A percentile compares a stretch with the other conserved stretches of the same genome.
Conservation (phyloP, 352 stramenopile genomes). For the Nothophytophthora sp. region DNA sequence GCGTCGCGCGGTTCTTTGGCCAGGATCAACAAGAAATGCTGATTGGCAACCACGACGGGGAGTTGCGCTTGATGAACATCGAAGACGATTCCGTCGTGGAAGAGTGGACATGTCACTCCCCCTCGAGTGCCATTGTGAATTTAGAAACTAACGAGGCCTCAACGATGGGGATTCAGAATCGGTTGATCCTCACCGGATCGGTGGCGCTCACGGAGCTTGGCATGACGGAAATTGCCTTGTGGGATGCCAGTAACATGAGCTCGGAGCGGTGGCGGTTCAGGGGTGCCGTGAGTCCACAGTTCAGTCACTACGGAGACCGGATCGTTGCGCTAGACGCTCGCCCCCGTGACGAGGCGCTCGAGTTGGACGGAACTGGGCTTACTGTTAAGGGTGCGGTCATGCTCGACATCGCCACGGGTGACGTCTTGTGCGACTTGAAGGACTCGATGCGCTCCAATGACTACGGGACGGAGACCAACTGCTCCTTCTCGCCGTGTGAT, state of each 20-base stretch:
- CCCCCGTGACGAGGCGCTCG: conserved; percentile 28
- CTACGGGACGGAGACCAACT: conserved; percentile 80
- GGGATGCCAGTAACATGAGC: conserved; percentile 70
- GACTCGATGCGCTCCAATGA: conserved; percentile 71
- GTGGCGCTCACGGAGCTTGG: conserved; percentile 51
- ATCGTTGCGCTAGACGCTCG: conserved; percentile 69
- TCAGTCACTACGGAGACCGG: conserved; percentile 79
- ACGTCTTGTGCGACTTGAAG: conserved; percentile 58
- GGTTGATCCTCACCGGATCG: conserved; percentile 56
- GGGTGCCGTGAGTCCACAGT: conserved; percentile 57
- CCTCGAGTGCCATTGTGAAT: conserved; percentile 67
- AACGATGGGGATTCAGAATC: conserved; percentile 49
- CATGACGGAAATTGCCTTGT: conserved; percentile 65
- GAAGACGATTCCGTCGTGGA: conserved; percentile 64
- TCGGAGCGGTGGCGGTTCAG: conserved; percentile 67
- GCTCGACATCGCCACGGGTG: conserved; percentile 69
- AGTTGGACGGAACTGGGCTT: conserved; percentile 25
- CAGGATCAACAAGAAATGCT: conserved; percentile 65
- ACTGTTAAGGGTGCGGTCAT: conserved; percentile 56
- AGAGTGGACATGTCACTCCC: conserved; percentile 73
- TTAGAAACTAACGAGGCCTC: conserved; percentile 75
- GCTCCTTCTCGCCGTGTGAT: conserved; percentile 73
- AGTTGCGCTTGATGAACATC: conserved; percentile 60
- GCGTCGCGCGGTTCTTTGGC: conserved; percentile 64
- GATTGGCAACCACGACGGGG: conserved; percentile 77